Percentiles rank a stretch among this genome's conserved stretches.
Evolutionary conservation across 2,329 filamentous ascomycete genomes (phyloP).

Genomic region (Colletotrichum liaoningense): DNA sequence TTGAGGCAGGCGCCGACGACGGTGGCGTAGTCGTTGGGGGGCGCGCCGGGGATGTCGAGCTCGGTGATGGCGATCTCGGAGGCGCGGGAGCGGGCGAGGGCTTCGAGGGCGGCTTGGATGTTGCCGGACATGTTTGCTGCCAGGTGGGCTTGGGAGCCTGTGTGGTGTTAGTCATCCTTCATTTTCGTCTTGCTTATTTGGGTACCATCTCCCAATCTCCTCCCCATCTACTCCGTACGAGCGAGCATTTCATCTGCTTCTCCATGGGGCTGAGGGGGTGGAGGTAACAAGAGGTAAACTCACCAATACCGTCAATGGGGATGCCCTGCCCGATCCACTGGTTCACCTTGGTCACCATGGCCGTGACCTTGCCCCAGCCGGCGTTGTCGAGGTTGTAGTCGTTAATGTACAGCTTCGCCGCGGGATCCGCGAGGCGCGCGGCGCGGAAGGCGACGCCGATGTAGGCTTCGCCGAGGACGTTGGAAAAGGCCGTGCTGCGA

Average conservation of each 20-base stretch:
- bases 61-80: conserved; percentile 74
- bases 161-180: not conserved
- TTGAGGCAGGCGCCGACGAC: conserved; percentile 68
- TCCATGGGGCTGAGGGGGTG: not conserved
- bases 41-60: conserved; percentile 73
- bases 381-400: conserved; percentile 76
- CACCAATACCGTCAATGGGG: conserved; percentile 72
- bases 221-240: no score
- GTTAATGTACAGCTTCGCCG: conserved; percentile 80
- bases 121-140: conserved; percentile 54
- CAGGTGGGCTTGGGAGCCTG: conserved; percentile 66
- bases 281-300: not conserved
- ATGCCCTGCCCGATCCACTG: conserved; percentile 72
- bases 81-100: conserved; percentile 60
- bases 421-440: conserved; percentile 73
- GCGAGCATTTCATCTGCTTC: no score
- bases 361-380: conserved; percentile 66
- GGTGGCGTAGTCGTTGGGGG: conserved; percentile 66
- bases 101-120: conserved; percentile 61
- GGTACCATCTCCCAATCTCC: no score
- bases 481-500: conserved; percentile 71
- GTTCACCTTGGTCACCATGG: conserved; percentile 69
- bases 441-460: conserved; percentile 77
- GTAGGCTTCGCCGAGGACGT: conserved; percentile 76
- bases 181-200: not conserved